Evolutionary conservation across 2,329 filamentous ascomycete species (phyloP).

Genomic region (Stagonosporopsis tanaceti): DNA sequence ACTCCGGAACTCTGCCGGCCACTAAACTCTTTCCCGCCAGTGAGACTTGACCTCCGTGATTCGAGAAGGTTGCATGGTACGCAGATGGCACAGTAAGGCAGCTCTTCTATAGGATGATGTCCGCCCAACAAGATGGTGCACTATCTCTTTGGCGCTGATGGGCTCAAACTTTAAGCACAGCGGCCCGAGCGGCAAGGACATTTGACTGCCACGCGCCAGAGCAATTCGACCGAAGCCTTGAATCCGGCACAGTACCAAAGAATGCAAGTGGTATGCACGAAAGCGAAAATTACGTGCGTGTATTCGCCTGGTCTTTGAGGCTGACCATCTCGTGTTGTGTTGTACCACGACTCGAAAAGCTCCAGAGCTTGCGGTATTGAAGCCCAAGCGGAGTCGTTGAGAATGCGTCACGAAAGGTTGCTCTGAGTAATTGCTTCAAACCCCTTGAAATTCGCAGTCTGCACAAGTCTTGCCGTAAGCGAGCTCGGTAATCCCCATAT

Average conservation of each 20-base stretch:
- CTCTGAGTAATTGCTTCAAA: background rate
- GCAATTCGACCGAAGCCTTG: slow-evolving; percentile 4
- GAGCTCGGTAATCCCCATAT: too few species aligned
- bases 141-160: background rate
- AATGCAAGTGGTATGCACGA: background rate
- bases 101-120: slow-evolving; percentile 3
- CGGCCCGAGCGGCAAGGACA: background rate
- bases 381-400: background rate
- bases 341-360: background rate
- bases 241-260: background rate
- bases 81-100: background rate
- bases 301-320: background rate
- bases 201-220: background rate
- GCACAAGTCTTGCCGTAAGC: background rate
- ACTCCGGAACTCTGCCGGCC: slow-evolving; percentile 4
- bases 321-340: background rate
- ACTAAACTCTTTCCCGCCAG: background rate
- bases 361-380: background rate
- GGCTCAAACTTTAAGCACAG: background rate
- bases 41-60: slow-evolving; percentile 4
- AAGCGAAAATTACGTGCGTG: background rate
- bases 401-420: background rate
- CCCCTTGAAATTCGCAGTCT: background rate
- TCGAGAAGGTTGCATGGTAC: slow-evolving; percentile 4
- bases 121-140: background rate